Base-by-base conservation (phyloP, 2,329 filamentous ascomycete genomes). In the Xylariaceae sp. region DNA sequence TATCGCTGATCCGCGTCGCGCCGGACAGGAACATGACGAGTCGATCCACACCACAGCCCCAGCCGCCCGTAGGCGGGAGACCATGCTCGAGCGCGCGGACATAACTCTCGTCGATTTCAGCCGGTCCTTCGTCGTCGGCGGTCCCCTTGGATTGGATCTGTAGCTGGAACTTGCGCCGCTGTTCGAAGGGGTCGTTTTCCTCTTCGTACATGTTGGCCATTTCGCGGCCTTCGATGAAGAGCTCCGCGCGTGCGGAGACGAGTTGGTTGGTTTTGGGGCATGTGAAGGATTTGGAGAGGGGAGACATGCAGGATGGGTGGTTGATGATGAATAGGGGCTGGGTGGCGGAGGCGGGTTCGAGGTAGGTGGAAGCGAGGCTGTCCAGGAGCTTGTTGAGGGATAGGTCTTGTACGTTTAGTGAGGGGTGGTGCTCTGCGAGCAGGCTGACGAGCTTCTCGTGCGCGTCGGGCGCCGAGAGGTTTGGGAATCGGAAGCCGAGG, bases 151-250 rank as follows among this genome's bases (percentile, higher is more conserved):
- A 61, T 42, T 71, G 64, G 4, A 76, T 55, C 61, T 85, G 82
- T 8, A 75, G 81, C 51, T 85, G 74, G 64, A 99, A 92, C 74
- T 99, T 99, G 57, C 83, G 80, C 51, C 89, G 82, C 76, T 99
- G 94, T 68, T 88, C 89, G 56, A 88, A 86, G 0, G 94, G 94
- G 55, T 90, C 89, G 74, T 99, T 99, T 73, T 99, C 94, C 75
- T 99, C 94, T 73, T 99, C 94, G 74, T 99, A 99, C 78, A 93
- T 95, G 74, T 99, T 99, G 62, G 93, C 90, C 37, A 96, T 81
- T 72, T 99, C 94, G 57, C 85, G 84, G 47, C 88, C 86, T 53
- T 84, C 77, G 63, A 95, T 84, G 75, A 96, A 96, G 18, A 96
- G 82, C 74, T 97, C 92, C 0, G 89, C 90, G 4, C 92, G 87